Percentiles rank a stretch among this genome's conserved stretches.
These are phyloP conservation scores for Sarcocystis neurona DNA, from an alignment of 169 alveolate genomes.

Conservation along the genomic window DNA sequence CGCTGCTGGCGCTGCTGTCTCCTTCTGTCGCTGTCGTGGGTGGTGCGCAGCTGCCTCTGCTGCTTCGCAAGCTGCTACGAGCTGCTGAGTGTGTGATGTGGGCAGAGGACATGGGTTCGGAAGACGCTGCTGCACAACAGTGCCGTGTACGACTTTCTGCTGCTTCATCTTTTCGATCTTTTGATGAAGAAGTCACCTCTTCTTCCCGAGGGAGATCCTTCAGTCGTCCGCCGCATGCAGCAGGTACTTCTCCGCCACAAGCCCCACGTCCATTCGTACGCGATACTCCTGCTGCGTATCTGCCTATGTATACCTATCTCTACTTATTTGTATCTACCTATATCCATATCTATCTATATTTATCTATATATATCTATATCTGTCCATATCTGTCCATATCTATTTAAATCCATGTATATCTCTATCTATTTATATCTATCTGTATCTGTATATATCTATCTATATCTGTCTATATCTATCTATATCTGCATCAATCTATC, in stretches of 20 bases:
- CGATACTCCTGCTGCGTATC: neutral
- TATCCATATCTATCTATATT: neutral
- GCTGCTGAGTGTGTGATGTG: neutral
- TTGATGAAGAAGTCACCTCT: neutral
- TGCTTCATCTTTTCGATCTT: slow-evolving; percentile 24
- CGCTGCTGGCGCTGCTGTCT: too few relatives aligned
- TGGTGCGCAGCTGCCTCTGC: too few relatives aligned
- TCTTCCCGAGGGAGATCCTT: neutral
- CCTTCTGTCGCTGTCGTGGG: too few relatives aligned
- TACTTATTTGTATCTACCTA: neutral
- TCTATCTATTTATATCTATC: neutral
- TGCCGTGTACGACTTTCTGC: slow-evolving; percentile 16
- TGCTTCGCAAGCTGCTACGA: too few relatives aligned
- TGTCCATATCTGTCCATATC: neutral
- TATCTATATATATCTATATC: neutral
- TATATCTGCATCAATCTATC: neutral
- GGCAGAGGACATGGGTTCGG: slow-evolving; percentile 18
- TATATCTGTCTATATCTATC: neutral
- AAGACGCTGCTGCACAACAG: slow-evolving; percentile 8
- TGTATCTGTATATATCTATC: neutral
- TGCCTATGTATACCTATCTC: neutral
- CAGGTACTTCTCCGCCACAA: neutral
- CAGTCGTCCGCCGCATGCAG: neutral
- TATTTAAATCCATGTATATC: neutral
- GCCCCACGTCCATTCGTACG: neutral